Conservation (phyloP, 441 rosid genomes). For the Corymbia calophylla region DNA sequence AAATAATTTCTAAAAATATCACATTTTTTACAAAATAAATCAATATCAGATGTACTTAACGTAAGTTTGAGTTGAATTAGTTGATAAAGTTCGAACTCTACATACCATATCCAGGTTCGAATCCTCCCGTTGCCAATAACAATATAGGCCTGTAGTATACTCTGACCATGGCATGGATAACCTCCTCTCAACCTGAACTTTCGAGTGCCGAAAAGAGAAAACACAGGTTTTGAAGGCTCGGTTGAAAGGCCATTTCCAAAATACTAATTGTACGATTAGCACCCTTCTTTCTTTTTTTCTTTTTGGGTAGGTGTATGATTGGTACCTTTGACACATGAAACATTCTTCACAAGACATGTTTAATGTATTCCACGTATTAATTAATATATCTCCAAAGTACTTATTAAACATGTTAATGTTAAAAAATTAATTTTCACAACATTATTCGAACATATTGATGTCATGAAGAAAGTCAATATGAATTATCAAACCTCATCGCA, state of each 20-base stretch:
- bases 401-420: not conserved
- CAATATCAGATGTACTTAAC: not conserved
- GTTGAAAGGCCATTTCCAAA: not conserved
- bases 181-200: not conserved
- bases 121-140: not conserved
- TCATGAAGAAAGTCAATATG: not conserved
- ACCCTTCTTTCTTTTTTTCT: not conserved
- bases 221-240: not conserved
- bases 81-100: not conserved
- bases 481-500: not conserved
- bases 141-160: not conserved
- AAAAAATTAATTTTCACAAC: not conserved
- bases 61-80: not conserved
- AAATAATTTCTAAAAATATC: not conserved
- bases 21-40: not conserved
- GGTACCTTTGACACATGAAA: not conserved
- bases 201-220: not conserved
- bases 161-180: not conserved
- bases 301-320: not conserved
- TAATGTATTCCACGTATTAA: not conserved
- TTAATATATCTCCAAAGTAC: not conserved
- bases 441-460: not conserved
- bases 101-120: not conserved
- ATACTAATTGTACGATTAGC: not conserved
- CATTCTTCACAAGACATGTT: not conserved